A percentile compares a stretch with the other conserved stretches of the same genome.
phyloP scores from a whole-genome alignment of 805 yeast genomes.

The Debaryomyces maramus region DNA sequence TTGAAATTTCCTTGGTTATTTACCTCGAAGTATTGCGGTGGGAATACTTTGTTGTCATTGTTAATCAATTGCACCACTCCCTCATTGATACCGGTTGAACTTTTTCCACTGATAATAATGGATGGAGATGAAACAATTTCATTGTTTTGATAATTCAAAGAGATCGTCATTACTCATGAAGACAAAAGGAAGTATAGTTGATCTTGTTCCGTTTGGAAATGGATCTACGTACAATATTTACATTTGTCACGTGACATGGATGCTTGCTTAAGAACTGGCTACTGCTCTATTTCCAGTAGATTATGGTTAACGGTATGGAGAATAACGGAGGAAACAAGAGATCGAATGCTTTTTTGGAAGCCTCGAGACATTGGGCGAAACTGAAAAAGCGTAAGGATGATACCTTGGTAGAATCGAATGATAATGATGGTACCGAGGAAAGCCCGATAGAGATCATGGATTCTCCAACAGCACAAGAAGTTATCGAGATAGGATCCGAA shows the following conservation, averaged over 20 bases:
- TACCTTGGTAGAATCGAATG: neutral
- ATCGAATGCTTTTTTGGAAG: constrained; percentile 24
- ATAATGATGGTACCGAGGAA: neutral
- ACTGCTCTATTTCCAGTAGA: too few species aligned
- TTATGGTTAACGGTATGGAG: too few species aligned
- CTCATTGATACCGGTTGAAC: constrained; percentile 12
- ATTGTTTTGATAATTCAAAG: constrained; percentile 31
- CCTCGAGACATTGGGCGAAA: constrained; percentile 26
- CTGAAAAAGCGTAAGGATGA: constrained; percentile 4
- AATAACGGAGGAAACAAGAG: constrained; percentile 5
- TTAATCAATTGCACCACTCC: constrained; percentile 36
- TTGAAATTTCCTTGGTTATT: constrained; percentile 66
- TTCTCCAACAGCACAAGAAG: constrained; percentile 2
- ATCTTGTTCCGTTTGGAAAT: too few species aligned
- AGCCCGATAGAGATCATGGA: neutral
- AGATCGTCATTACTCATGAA: constrained; percentile 18
- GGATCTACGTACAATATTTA: too few species aligned
- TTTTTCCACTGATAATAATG: constrained; percentile 35
- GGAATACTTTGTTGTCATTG: constrained; percentile 47
- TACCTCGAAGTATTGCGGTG: constrained; percentile 71
- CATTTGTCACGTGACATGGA: too few species aligned
- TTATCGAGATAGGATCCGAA: neutral
- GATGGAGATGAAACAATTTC: constrained; percentile 44
- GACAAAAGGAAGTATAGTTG: too few species aligned
- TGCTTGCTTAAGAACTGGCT: too few species aligned